phyloP scores from a whole-genome alignment of 2,329 filamentous ascomycete genomes.

The Phyllachora maydis region DNA sequence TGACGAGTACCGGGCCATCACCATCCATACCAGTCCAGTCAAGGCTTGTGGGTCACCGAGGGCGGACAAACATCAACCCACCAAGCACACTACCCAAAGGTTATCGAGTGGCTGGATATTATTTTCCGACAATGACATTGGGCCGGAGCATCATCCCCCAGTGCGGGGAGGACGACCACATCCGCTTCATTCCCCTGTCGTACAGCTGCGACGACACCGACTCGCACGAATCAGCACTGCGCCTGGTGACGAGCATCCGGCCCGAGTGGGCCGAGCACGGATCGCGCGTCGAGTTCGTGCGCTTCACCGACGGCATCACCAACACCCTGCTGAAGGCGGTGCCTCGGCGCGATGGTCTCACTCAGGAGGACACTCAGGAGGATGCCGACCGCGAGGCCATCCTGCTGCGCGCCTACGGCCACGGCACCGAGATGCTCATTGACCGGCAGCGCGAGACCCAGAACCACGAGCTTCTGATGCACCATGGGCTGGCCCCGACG shows the following conservation, averaged over 20 bases:
- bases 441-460: constrained; percentile 71
- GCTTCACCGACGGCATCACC: constrained; percentile 95
- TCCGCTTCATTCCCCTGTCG: constrained; percentile 49
- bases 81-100: too few relatives aligned
- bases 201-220: constrained; percentile 68
- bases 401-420: constrained; percentile 79
- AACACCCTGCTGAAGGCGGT: constrained; percentile 76
- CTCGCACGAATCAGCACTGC: constrained; percentile 57
- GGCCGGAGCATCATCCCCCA: too few relatives aligned
- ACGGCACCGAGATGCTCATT: constrained; percentile 86
- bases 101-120: too few relatives aligned
- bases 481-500: constrained; percentile 62
- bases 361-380: too few relatives aligned
- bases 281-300: constrained; percentile 62
- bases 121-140: too few relatives aligned
- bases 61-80: too few relatives aligned
- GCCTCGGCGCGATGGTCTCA: constrained; percentile 44
- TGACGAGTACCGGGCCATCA: too few relatives aligned
- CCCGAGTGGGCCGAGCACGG: constrained; percentile 58
- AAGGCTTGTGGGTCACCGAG: too few relatives aligned
- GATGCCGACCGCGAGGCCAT: constrained; percentile 71
- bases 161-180: constrained; percentile 20
- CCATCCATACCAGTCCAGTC: too few relatives aligned
- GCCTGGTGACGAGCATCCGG: constrained; percentile 57
- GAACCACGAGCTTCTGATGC: constrained; percentile 73